Evolutionary conservation across 805 yeast species (phyloP), one percentile per base, ranked within the genome.

Genomic region (Metschnikowia sp.): DNA sequence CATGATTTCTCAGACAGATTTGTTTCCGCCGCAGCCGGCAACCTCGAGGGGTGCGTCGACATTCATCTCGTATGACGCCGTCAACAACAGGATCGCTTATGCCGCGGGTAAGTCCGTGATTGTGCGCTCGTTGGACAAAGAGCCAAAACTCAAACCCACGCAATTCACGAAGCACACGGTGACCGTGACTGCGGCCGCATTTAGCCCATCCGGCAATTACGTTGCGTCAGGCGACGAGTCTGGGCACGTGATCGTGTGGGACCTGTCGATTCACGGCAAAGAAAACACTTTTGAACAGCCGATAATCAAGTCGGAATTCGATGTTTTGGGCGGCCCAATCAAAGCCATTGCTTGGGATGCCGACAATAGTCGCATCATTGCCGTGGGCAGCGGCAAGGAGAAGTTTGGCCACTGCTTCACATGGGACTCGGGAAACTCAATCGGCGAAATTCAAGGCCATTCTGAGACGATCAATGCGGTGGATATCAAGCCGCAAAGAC

Each of bases 391-490:
- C 56, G 99, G 98, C 42, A 85, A 85, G 55, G 97, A 90, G 57
- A 78, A 86, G 51, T 91, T 81, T 61, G 99, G 98, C 7, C 96
- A 86, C 56, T 90, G 95, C 53, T 88, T 92, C 64, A 82, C 96
- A 8, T 86, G 86, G 79, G 99, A 94, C 62, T 79, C 96, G 1
- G 99, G 99, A 51, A 94, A 94, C 67, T 82, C 97, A n/a, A 83
- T 94, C 38, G 99, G 99, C 46, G 98, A 94, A 62, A 84, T 92
- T 58, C 83, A 90, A 41, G 99, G 99, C 22, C 99, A 94, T 63
- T 78, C 92, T 13, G 83, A 88, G 26, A 81, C 79, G 40, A 81
- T 92, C 61, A 89, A 87, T 60, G 88, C 94, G 0, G 96, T 90
- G 18, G 81, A 86, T 48, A 84, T 92, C 54, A 84, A 86, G 60